Evolutionary conservation across 495 filamentous ascomycete species (phyloP).

Genomic region (Penicillium herquei): DNA sequence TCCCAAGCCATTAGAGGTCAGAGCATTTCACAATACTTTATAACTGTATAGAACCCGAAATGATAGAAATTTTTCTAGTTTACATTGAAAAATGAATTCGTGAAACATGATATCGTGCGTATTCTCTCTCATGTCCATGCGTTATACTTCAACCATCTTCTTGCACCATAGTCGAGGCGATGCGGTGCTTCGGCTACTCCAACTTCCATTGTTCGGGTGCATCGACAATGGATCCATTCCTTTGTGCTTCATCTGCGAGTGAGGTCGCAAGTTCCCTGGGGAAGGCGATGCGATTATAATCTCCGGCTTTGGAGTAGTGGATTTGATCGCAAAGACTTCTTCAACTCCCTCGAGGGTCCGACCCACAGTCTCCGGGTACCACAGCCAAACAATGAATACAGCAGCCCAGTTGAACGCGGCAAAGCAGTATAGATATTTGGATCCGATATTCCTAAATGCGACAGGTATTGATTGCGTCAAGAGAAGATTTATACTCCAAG

Average conservation of each 20-base stretch:
- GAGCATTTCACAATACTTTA: too few species aligned
- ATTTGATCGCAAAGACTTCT: slow-evolving; percentile 36
- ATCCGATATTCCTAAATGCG: slow-evolving; percentile 45
- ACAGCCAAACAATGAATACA: slow-evolving; percentile 41
- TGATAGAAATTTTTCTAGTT: neutral
- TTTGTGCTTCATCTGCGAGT: slow-evolving; percentile 10
- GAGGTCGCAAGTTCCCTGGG: slow-evolving; percentile 2
- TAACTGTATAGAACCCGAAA: too few species aligned
- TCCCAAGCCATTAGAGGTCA: neutral
- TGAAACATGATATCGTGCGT: too few species aligned
- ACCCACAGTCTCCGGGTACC: slow-evolving; percentile 53
- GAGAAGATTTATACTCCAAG: slow-evolving; percentile 54
- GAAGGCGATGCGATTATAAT: neutral
- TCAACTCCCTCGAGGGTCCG: slow-evolving; percentile 55
- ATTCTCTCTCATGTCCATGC: neutral
- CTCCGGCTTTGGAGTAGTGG: slow-evolving; percentile 11
- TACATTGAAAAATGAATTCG: too few species aligned
- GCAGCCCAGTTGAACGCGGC: slow-evolving; percentile 51
- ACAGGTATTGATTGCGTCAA: slow-evolving; percentile 57
- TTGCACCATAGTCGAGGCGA: slow-evolving; percentile 13
- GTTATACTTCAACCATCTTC: slow-evolving; percentile 12
- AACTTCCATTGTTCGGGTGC: slow-evolving; percentile 16
- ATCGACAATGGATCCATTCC: slow-evolving; percentile 20
- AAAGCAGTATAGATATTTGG: slow-evolving; percentile 55
- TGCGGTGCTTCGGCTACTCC: slow-evolving; percentile 13